Evolutionary conservation across 1,284 basidiomycete genomes (phyloP).

Genomic region (Cutaneotrichosporon arboriforme): DNA sequence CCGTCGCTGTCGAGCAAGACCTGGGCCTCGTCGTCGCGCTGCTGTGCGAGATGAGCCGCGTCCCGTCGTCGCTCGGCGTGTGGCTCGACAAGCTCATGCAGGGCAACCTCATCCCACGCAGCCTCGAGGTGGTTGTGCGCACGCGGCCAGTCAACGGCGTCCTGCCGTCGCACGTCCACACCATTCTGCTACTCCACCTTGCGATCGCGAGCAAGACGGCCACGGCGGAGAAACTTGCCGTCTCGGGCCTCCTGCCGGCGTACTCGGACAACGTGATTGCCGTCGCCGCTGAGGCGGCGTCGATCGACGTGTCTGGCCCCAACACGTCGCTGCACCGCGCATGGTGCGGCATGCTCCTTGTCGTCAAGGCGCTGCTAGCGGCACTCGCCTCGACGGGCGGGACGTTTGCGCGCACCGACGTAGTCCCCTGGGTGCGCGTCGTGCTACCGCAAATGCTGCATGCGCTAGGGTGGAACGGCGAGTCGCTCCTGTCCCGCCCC

Average conservation of each 20-base stretch:
- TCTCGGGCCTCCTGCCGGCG: slow-evolving; percentile 71
- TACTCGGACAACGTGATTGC: slow-evolving; percentile 79
- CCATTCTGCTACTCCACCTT: slow-evolving; percentile 79
- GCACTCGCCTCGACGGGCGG: slow-evolving; percentile 52
- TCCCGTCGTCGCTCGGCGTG: slow-evolving; percentile 10
- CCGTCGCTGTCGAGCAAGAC: slow-evolving; percentile 16
- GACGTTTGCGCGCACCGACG: slow-evolving; percentile 74
- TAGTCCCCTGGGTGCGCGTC: slow-evolving; percentile 76
- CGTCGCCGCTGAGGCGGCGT: slow-evolving; percentile 64
- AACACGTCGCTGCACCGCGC: slow-evolving; percentile 70
- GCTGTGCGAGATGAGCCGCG: slow-evolving; percentile 33
- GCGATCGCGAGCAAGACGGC: slow-evolving; percentile 69
- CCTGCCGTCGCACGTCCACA: slow-evolving; percentile 58
- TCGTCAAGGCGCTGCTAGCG: slow-evolving; percentile 67
- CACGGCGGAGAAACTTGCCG: slow-evolving; percentile 77
- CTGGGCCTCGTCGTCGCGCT: slow-evolving; percentile 36
- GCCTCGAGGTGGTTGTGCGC: slow-evolving; percentile 67
- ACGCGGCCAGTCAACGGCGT: slow-evolving; percentile 40
- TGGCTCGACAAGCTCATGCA: slow-evolving; percentile 81
- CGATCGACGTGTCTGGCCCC: slow-evolving; percentile 64
- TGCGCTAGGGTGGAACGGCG: slow-evolving; percentile 71
- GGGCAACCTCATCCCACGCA: slow-evolving; percentile 68
- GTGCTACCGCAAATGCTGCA: slow-evolving; percentile 73
- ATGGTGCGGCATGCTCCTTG: slow-evolving; percentile 79
- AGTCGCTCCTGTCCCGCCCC: slow-evolving; percentile 64